Evolutionary conservation across 2,329 filamentous ascomycete species (phyloP), one percentile per base, ranked within the genome.

Genomic region (Pseudogymnoascus sp.): DNA sequence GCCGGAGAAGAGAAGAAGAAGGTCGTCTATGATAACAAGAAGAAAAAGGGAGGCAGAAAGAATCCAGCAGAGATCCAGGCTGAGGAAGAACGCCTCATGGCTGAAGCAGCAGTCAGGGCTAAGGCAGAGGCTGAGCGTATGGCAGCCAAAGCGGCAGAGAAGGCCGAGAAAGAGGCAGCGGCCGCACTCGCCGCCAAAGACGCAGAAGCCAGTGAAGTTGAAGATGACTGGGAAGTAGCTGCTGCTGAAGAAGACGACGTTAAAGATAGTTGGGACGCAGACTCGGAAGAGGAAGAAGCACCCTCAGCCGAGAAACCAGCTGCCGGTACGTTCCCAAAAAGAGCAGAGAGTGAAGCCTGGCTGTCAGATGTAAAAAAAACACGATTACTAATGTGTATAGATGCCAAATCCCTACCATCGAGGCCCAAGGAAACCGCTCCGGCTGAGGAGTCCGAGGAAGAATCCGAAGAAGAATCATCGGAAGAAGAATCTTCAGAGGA

Each of bases 231-330:
- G 93, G 91, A 97, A 75, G 86, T 87, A 31, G 88, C 90, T 60
- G 91, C 89, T 31, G 89, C 87, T 25, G 89, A 90, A 59, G 85
- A 84, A 10, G 85, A 90, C 25, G 87, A 89, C 14, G 83, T 96
- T 71, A 97, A 97, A 77, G 93, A 97, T 68, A 93, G 89, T 79
- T 97, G 93, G 93, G 93, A 97, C 74, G 92, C 90, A 36, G 89
- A 91, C 62, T 88, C 86, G 2, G 89, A 90, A 59, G 89, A 90
- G 5, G 89, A 92, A 70, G 65, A 71, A 73, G 72, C 79, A 82
- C 28, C 50, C 28, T 14, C 28, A 21, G 7, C 50, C 16, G 50
- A 56, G 10, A 56, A 56, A 56, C 16, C 34, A 21, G 34, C 50
- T 56, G 16, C n/a, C 11, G 50, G 50, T 34, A 56, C 16, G 46